These are phyloP conservation scores for Dactylella cylindrospora DNA, from an alignment of 2,329 filamentous ascomycete species.

Conservation along the genomic window DNA sequence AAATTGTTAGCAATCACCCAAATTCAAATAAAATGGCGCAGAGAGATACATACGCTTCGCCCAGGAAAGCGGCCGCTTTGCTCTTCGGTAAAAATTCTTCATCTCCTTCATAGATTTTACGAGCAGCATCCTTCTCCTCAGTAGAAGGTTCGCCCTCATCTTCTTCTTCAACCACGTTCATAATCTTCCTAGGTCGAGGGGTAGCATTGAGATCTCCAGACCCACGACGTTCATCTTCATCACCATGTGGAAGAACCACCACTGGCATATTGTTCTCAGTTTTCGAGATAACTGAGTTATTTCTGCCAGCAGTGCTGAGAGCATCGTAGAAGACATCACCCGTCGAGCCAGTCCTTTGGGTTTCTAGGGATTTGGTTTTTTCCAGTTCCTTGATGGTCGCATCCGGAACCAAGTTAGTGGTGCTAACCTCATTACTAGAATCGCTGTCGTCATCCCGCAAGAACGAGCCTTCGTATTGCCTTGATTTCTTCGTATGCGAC, in stretches of 20 bases:
- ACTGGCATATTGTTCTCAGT: constrained; percentile 20
- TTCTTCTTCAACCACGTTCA: constrained; percentile 21
- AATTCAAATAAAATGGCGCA: constrained; percentile 51
- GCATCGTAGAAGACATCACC: constrained; percentile 37
- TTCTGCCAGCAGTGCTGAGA: constrained; percentile 21
- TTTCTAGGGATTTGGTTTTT: constrained; percentile 22
- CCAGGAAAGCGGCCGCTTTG: constrained; percentile 83
- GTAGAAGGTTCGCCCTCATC: constrained; percentile 56
- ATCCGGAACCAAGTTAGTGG: neutral
- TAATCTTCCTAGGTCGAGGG: constrained; percentile 16
- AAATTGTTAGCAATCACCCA: constrained; percentile 26
- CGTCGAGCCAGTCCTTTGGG: constrained; percentile 30
- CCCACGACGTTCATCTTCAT: constrained; percentile 42
- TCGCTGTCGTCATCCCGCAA: constrained; percentile 33
- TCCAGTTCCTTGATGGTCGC: neutral
- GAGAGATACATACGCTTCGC: constrained; percentile 60
- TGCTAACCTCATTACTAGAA: constrained; percentile 15
- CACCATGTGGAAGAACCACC: constrained; percentile 35
- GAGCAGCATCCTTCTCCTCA: constrained; percentile 74
- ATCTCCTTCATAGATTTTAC: constrained; percentile 78
- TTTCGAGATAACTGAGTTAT: constrained; percentile 26
- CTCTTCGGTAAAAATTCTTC: constrained; percentile 78
- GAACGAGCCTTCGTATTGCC: constrained; percentile 32
- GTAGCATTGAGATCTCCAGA: constrained; percentile 8
- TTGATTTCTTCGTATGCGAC: constrained; percentile 11